These are phyloP conservation scores for Aquilaria sinensis DNA, from an alignment of 345 rosid species.

Conservation along the genomic window DNA sequence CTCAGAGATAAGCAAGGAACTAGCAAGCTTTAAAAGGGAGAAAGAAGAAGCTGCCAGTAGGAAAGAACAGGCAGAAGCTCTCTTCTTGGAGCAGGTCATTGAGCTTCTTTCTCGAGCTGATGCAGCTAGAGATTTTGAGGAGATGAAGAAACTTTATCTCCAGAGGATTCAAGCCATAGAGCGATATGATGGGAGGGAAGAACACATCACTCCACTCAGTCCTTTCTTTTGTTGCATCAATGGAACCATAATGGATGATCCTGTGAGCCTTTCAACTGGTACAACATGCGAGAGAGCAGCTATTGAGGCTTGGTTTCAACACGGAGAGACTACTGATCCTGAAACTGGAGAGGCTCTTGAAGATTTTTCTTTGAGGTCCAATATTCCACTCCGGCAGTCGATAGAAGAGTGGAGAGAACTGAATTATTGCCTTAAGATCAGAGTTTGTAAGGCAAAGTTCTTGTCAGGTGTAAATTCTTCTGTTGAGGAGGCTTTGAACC, in stretches of 20 bases:
- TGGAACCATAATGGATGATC: slow-evolving; percentile 49
- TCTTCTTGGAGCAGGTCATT: slow-evolving; percentile 66
- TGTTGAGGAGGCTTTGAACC: slow-evolving; percentile 40
- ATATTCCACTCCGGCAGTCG: slow-evolving; percentile 49
- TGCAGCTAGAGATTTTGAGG: slow-evolving; percentile 56
- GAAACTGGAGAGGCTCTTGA: slow-evolving; percentile 50
- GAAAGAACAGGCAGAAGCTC: slow-evolving; percentile 59
- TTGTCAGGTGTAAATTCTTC: slow-evolving; percentile 32
- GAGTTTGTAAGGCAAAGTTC: slow-evolving; percentile 43
- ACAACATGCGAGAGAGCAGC: slow-evolving; percentile 71
- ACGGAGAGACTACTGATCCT: slow-evolving; percentile 45
- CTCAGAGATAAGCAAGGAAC: slow-evolving; percentile 56
- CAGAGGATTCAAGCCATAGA: slow-evolving; percentile 45
- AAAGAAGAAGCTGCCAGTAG: slow-evolving; percentile 54
- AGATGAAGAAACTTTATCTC: slow-evolving; percentile 42
- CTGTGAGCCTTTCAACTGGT: slow-evolving; percentile 71
- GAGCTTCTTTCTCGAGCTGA: slow-evolving; percentile 68
- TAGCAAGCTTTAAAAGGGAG: slow-evolving; percentile 55
- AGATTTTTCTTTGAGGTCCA: slow-evolving; percentile 53
- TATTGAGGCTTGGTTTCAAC: slow-evolving; percentile 43
- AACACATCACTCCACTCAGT: slow-evolving; percentile 41
- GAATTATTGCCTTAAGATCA: slow-evolving; percentile 55
- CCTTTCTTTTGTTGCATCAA: slow-evolving; percentile 45
- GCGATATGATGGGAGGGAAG: slow-evolving; percentile 37
- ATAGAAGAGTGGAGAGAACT: slow-evolving; percentile 75